A percentile compares a stretch with the other conserved stretches of the same genome.
Evolutionary conservation across 768 basidiomycete genomes (phyloP).

Genomic region (Pilatotrama ljubarskyi): DNA sequence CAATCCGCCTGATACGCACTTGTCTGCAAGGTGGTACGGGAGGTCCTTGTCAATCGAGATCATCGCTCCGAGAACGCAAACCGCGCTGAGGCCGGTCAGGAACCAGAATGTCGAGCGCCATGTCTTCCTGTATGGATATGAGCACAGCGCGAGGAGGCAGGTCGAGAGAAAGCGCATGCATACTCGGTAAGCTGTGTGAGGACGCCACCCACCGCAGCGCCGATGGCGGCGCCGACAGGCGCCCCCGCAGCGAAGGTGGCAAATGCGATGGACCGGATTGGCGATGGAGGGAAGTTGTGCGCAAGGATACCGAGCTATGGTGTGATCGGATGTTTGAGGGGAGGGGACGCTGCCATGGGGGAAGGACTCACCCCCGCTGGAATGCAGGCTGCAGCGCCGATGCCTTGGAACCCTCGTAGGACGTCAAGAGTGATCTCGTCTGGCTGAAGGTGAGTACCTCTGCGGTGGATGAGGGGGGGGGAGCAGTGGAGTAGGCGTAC

Average conservation of each 20-base stretch:
- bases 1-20: conserved; percentile 1
- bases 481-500: conserved; percentile 31
- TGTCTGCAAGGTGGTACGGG: conserved; percentile 31
- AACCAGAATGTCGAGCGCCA: conserved; percentile 75
- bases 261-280: conserved; percentile 73
- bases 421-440: conserved; percentile 64
- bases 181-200: conserved; percentile 55
- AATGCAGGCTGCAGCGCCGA: conserved; percentile 75
- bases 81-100: conserved; percentile 52
- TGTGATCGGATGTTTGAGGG: background rate
- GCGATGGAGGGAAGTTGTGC: conserved; percentile 67
- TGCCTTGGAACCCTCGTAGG: conserved; percentile 75
- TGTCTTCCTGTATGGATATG: conserved; percentile 29
- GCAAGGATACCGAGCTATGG: conserved; percentile 78
- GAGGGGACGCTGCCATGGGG: background rate
- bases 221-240: conserved; percentile 76
- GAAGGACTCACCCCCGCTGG: conserved; percentile 60
- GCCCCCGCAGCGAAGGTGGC: conserved; percentile 84
- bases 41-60: conserved; percentile 64
- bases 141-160: background rate
- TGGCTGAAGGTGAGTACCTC: conserved; percentile 26
- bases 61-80: conserved; percentile 53
- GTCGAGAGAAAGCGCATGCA: conserved; percentile 7
- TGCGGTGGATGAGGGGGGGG: background rate
- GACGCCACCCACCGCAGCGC: conserved; percentile 69